Evolutionary conservation across 371 early-diverging fungal species (phyloP), one percentile per base, ranked within the genome.

Genomic region (Rhizomucor pusillus): DNA sequence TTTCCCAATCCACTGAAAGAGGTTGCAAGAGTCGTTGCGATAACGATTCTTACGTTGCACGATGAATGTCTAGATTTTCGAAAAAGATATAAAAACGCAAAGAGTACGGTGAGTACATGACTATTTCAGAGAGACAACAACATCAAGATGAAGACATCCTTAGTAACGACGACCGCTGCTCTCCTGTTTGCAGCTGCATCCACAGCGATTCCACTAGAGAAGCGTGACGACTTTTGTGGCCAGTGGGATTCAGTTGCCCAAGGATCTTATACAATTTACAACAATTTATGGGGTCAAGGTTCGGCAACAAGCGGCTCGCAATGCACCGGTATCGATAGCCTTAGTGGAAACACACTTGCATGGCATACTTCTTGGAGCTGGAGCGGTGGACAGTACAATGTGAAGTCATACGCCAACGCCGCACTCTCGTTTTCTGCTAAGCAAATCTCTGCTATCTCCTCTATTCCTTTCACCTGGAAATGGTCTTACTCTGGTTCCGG

Each of bases 351-450:
- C 14, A 37, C 36, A 24, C 19, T 55, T 35, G 14, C 56, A 24
- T 55, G 56, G 56, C 13, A 34, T 11, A 55, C 56, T 4, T 47
- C 56, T 3, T 55, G 56, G 56, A 24, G 41, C 5, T 55, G 56
- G 56, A 36, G 36, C 18, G 56, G 56, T 18, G 56, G 41, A 29
- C 37, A 43, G 11, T 34, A 45, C 48, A 47, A 25, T 18, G 56
- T 55, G 29, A 55, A 55, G 40, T 55, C 56, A 5, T 55, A 47
- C 24, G 56, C 56, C 25, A 55, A 55, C 22, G 56, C 56, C 14
- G 56, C n/a, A 9, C 48, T 55, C 16, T 47, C 3, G 24, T 47
- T 55, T 13, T 39, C 36, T 4, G 39, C 56, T n/a, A 35, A 35
- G 16, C 22, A 47, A 29, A 13, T 54, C 1, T 48, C 53, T 11